Conservation (phyloP, 2,329 filamentous ascomycete species). For the Juglanconis sp. region DNA sequence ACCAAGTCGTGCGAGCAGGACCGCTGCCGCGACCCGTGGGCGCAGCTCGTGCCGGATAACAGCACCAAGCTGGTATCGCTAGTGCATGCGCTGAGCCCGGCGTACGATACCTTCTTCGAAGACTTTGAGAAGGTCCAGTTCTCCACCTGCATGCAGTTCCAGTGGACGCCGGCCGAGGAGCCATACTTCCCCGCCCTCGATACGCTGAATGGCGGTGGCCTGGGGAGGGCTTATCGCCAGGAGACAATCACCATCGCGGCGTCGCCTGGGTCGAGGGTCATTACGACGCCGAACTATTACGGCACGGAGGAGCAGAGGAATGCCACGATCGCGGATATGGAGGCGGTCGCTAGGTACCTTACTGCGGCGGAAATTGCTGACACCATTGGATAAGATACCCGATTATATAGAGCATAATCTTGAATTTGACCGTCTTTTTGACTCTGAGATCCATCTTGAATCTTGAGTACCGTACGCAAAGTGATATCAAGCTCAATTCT, state of each 20-base stretch:
- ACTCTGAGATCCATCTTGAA: too few relatives aligned
- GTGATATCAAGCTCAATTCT: too few relatives aligned
- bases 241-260: slow-evolving; percentile 16
- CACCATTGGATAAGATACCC: slow-evolving; percentile 6
- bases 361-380: slow-evolving; percentile 19
- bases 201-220: slow-evolving; percentile 9
- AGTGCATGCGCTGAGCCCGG: slow-evolving; percentile 20
- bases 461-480: too few relatives aligned
- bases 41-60: slow-evolving; percentile 48
- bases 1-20: slow-evolving; percentile 57
- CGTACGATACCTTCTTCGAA: slow-evolving; percentile 21
- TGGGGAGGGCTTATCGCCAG: slow-evolving; percentile 20
- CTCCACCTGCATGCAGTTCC: slow-evolving; percentile 20
- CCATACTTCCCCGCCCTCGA: slow-evolving; percentile 21
- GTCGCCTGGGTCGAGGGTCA: slow-evolving; percentile 9
- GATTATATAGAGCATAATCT: background rate
- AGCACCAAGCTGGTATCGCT: slow-evolving; percentile 17
- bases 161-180: slow-evolving; percentile 20
- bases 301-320: slow-evolving; percentile 21
- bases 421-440: background rate
- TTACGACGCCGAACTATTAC: slow-evolving; percentile 19
- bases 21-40: slow-evolving; percentile 55
- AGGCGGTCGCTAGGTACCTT: slow-evolving; percentile 12
- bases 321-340: slow-evolving; percentile 16
- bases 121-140: slow-evolving; percentile 20